phyloP scores from a whole-genome alignment of 352 stramenopile genomes.

The Phytophthora sojae region DNA sequence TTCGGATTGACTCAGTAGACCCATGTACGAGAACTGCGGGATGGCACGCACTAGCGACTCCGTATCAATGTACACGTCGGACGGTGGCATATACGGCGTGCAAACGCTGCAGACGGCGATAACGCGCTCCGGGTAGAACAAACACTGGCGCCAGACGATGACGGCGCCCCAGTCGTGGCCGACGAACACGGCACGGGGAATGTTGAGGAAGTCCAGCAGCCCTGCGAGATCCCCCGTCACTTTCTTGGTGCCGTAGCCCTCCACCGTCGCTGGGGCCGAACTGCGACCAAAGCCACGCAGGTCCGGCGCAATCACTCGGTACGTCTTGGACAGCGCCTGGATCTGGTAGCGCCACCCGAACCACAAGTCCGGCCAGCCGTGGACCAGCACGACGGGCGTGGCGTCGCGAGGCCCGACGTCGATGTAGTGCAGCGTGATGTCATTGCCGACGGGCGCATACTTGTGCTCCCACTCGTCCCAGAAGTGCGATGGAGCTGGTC shows the following conservation, averaged over 20 bases:
- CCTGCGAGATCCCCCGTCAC: constrained; percentile 51
- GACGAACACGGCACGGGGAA: constrained; percentile 71
- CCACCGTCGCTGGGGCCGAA: constrained; percentile 47
- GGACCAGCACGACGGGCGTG: constrained; percentile 65
- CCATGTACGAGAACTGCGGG: constrained; percentile 74
- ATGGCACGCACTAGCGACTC: constrained; percentile 51
- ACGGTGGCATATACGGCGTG: constrained; percentile 66
- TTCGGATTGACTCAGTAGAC: constrained; percentile 48
- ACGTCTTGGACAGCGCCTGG: constrained; percentile 52
- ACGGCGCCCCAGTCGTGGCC: constrained; percentile 74
- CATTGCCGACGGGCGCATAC: constrained; percentile 37
- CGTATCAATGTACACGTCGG: constrained; percentile 48
- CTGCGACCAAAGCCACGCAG: constrained; percentile 67
- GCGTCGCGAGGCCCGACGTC: constrained; percentile 59
- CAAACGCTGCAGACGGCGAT: constrained; percentile 59
- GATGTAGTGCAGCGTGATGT: constrained; percentile 67
- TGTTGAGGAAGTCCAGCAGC: constrained; percentile 62
- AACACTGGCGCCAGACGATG: constrained; percentile 67
- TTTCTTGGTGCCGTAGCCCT: constrained; percentile 64
- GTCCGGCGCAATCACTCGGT: constrained; percentile 65
- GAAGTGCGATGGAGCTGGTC: constrained; percentile 9
- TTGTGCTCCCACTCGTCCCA: constrained; percentile 36
- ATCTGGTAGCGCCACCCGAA: constrained; percentile 78
- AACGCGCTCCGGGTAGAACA: constrained; percentile 66
- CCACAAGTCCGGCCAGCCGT: constrained; percentile 79